Base-by-base conservation (phyloP, 164 flowering plant genomes). In the Berberis thunbergii region DNA sequence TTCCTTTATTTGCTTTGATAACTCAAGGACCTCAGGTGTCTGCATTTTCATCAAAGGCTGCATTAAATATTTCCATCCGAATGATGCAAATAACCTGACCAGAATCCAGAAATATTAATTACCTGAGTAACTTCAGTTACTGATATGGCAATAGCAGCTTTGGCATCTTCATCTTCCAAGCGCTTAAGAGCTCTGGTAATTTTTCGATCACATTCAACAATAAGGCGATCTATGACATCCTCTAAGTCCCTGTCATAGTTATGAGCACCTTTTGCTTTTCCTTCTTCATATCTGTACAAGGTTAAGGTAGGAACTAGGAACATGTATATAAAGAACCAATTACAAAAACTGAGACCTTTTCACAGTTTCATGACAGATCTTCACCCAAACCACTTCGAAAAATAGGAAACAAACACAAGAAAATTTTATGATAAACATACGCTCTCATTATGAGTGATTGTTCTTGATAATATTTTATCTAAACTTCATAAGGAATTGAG, bases 121-220 rank as follows among this genome's bases (percentile, higher is more conserved):
- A 88, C 98, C 92, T 76, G 90, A 3, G 98, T 93, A 71, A 90
- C 97, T 71, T 87, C 96, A 59, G 97, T 80, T 26, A 93, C 98
- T 57, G 96, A 90, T 71, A 93, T 88, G 50, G 96, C 98, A 74
- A 88, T 85, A 53, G 98, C 98, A 70, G 98, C 98, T 77, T 90
- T 93, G 49, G 98, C 98, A 80, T 90, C 98, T 49, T 88, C 94
- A 62, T 87, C 96, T 62, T 87, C 91, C 59, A 93, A 94, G 57
- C 97, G 93, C 78, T 87, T 93, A 69, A 93, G 87, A 60, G 98
- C 97, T 73, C 98, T 81, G 4, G 78, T 70, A 68, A 90, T 93
- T 78, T 93, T 90, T 67, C 92, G 78, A 73, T 93, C 97, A 81
- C 98, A 90, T 80, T 93, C 98, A 75, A 87, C 82, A 72, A 93